Percentiles rank a stretch among this genome's conserved stretches.
Conservation (phyloP, 768 basidiomycete species). For the Tylopilus rubrobrunneus region DNA sequence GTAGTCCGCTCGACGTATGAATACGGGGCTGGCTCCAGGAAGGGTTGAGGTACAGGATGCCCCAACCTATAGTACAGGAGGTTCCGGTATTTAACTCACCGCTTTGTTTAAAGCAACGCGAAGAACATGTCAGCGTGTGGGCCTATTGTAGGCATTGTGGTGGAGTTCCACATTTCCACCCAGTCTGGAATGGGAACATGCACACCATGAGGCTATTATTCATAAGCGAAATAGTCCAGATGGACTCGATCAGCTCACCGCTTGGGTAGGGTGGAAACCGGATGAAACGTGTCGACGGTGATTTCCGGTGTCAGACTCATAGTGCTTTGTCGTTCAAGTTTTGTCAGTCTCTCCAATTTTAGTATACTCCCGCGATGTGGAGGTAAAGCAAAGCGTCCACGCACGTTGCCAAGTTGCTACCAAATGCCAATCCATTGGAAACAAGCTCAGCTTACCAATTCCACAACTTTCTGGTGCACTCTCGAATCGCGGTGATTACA, state of each 20-base stretch:
- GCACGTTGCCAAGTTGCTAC: not conserved
- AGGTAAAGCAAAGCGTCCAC: not conserved
- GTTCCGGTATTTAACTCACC: slow-evolving; percentile 25
- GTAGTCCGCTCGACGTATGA: not conserved
- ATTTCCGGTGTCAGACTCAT: slow-evolving; percentile 6
- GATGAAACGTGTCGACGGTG: slow-evolving; percentile 10
- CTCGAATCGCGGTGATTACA: slow-evolving; percentile 17
- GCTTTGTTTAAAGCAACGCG: slow-evolving; percentile 1
- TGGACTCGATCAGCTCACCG: slow-evolving; percentile 5
- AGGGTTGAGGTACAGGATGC: slow-evolving; percentile 3
- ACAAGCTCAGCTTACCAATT: not conserved
- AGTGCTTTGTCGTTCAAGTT: not conserved
- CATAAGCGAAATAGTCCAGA: slow-evolving; percentile 5
- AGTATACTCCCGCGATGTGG: not conserved
- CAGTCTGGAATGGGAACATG: slow-evolving; percentile 13
- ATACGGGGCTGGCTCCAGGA: not conserved
- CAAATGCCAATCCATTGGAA: not conserved
- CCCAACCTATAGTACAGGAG: not conserved
- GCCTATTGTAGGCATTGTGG: slow-evolving; percentile 16
- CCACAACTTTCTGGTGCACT: not conserved
- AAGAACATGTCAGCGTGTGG: slow-evolving; percentile 6
- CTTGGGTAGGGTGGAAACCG: slow-evolving; percentile 3
- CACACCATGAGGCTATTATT: slow-evolving; percentile 14
- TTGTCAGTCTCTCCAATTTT: not conserved
- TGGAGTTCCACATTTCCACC: slow-evolving; percentile 19